Percentiles rank a stretch among this genome's conserved stretches.
Evolutionary conservation across 352 stramenopile genomes (phyloP).

Genomic region (Globisporangium mamillatum): DNA sequence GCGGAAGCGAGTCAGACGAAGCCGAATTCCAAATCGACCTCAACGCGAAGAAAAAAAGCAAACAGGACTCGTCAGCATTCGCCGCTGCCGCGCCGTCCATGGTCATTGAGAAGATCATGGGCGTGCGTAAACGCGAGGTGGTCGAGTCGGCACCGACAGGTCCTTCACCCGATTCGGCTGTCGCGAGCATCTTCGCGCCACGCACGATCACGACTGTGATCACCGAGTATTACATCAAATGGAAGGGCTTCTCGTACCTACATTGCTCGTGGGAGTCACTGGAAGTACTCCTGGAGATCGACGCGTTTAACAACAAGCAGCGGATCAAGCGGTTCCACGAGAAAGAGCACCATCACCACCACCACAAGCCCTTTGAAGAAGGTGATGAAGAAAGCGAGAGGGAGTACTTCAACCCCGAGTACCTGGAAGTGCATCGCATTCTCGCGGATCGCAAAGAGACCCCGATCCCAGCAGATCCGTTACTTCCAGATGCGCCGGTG

Average conservation of each 20-base stretch:
- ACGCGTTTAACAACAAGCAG: constrained; percentile 84
- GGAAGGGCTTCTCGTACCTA: constrained; percentile 89
- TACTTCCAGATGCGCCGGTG: constrained; percentile 56
- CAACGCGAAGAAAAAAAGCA: constrained; percentile 31
- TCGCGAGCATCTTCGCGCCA: constrained; percentile 37
- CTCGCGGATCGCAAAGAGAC: constrained; percentile 73
- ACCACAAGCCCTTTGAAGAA: constrained; percentile 33
- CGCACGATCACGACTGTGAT: constrained; percentile 33
- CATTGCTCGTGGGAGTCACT: constrained; percentile 84
- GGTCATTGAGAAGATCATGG: constrained; percentile 91
- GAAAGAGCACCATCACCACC: constrained; percentile 58
- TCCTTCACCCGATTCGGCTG: constrained; percentile 24
- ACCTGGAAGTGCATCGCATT: constrained; percentile 87
- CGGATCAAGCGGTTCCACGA: constrained; percentile 87
- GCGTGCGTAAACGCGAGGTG: constrained; percentile 48
- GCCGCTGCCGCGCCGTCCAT: constrained; percentile 30
- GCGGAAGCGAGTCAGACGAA: constrained; percentile 47
- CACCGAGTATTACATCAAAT: constrained; percentile 89
- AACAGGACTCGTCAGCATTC: constrained; percentile 16
- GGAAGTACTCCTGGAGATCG: constrained; percentile 71
- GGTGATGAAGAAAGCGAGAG: constrained; percentile 44
- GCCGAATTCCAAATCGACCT: constrained; percentile 29
- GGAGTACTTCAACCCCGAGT: constrained; percentile 91
- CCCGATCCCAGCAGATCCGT: constrained; percentile 45
- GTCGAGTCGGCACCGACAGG: constrained; percentile 22